Evolutionary conservation across 2,329 filamentous ascomycete genomes (phyloP).

Genomic region (Aspergillus chevalieri): DNA sequence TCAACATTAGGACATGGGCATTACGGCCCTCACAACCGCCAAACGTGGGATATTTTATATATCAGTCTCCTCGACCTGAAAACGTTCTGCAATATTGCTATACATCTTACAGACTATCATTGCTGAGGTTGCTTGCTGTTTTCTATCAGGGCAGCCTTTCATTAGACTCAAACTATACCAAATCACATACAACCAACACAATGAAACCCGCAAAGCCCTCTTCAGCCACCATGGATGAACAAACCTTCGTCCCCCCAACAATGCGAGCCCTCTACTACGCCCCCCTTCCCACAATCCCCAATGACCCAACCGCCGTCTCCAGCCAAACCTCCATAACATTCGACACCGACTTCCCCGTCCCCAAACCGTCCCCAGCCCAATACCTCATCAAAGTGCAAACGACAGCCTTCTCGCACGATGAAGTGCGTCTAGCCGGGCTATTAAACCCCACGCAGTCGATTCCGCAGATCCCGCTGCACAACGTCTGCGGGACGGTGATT

Average conservation of each 20-base stretch:
- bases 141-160: background rate
- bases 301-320: constrained; percentile 4
- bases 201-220: constrained; percentile 16
- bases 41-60: too few relatives aligned
- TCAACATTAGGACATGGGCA: background rate
- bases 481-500: constrained; percentile 35
- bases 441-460: constrained; percentile 24
- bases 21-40: background rate
- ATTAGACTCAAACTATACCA: background rate
- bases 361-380: constrained; percentile 27
- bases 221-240: constrained; percentile 28
- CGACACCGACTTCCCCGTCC: constrained; percentile 31
- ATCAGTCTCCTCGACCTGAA: too few relatives aligned
- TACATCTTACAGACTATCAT: too few relatives aligned
- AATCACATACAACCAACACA: background rate
- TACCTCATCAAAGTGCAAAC: constrained; percentile 38
- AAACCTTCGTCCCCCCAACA: constrained; percentile 28
- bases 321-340: constrained; percentile 23
- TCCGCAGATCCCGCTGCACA: constrained; percentile 35
- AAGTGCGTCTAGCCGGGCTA: constrained; percentile 22
- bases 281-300: constrained; percentile 14
- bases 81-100: too few relatives aligned
- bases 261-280: constrained; percentile 37
- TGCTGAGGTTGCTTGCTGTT: too few relatives aligned
- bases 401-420: constrained; percentile 35